Conservation (phyloP, 2,329 filamentous ascomycete genomes). For the Phaeomoniella chlamydospora region DNA sequence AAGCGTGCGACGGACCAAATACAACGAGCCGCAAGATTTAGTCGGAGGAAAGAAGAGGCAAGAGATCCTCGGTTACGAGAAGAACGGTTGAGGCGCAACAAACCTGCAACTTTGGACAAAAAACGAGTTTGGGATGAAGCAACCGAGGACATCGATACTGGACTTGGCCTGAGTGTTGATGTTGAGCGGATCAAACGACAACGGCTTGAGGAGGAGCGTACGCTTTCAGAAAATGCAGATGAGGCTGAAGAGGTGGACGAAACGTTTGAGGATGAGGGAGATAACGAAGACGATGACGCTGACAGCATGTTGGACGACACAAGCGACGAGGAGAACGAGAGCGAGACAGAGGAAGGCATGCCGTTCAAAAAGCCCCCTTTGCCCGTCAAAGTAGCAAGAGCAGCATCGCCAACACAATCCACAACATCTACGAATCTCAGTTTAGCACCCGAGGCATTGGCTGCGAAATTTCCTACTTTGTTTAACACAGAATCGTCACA, state of each 20-base stretch:
- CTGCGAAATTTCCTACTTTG: conserved; percentile 45
- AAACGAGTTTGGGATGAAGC: conserved; percentile 84
- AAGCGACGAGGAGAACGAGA: conserved; percentile 32
- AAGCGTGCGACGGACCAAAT: conserved; percentile 64
- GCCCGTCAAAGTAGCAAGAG: conserved; percentile 29
- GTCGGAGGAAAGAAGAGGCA: conserved; percentile 70
- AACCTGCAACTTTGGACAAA: conserved; percentile 67
- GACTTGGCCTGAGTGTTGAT: conserved; percentile 31
- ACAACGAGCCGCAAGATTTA: conserved; percentile 62
- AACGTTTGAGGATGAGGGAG: conserved; percentile 28
- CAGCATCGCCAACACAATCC: conserved; percentile 39
- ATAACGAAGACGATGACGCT: conserved; percentile 41
- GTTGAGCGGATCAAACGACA: conserved; percentile 32
- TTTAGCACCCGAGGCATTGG: conserved; percentile 45
- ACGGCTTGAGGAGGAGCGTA: conserved; percentile 29
- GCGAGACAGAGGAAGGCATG: conserved; percentile 22
- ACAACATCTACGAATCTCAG: conserved; percentile 44
- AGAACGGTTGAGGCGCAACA: conserved; percentile 61
- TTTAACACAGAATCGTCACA: conserved; percentile 38
- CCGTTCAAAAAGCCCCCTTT: conserved; percentile 13
- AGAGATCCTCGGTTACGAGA: conserved; percentile 64
- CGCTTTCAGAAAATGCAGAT: conserved; percentile 28
- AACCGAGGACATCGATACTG: conserved; percentile 33
- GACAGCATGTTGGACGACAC: conserved; percentile 62
- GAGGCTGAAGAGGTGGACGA: conserved; percentile 23